phyloP scores from a whole-genome alignment of 2,329 filamentous ascomycete species.

The Dothistroma septosporum region DNA sequence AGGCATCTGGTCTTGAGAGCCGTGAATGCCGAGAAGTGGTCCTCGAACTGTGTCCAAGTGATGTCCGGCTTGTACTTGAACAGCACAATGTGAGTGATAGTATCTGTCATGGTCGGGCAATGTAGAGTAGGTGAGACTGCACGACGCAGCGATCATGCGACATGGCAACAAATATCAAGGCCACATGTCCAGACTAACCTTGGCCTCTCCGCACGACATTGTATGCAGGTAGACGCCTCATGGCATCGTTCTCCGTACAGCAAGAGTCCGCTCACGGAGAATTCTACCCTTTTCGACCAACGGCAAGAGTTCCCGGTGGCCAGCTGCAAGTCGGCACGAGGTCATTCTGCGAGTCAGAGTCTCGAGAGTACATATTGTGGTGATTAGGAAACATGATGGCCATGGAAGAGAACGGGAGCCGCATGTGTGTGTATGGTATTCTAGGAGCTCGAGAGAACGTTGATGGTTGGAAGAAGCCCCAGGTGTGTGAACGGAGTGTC shows the following conservation, averaged over 20 bases:
- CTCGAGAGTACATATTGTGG: not conserved
- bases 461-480: not conserved
- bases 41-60: slow-evolving; percentile 32
- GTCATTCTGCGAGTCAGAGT: not conserved
- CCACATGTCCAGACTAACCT: not conserved
- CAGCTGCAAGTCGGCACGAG: not conserved
- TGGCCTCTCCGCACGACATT: not conserved
- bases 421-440: not conserved
- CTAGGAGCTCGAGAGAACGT: not conserved
- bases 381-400: too few relatives aligned
- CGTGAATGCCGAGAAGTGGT: slow-evolving; percentile 33
- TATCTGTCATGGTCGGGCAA: slow-evolving; percentile 2
- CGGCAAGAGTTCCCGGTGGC: not conserved
- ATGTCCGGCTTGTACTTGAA: slow-evolving; percentile 35
- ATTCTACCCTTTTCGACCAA: not conserved
- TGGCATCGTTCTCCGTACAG: not conserved
- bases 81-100: slow-evolving; percentile 36
- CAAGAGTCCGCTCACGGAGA: not conserved
- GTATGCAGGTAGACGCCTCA: not conserved
- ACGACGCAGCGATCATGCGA: not conserved
- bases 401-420: too few relatives aligned
- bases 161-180: not conserved
- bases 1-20: slow-evolving; percentile 29
- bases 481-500: not conserved
- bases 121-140: not conserved